Percentiles rank a stretch among this genome's conserved stretches.
These are phyloP conservation scores for Xanthoconium stramineum DNA, from an alignment of 768 basidiomycete species.

Conservation along the genomic window DNA sequence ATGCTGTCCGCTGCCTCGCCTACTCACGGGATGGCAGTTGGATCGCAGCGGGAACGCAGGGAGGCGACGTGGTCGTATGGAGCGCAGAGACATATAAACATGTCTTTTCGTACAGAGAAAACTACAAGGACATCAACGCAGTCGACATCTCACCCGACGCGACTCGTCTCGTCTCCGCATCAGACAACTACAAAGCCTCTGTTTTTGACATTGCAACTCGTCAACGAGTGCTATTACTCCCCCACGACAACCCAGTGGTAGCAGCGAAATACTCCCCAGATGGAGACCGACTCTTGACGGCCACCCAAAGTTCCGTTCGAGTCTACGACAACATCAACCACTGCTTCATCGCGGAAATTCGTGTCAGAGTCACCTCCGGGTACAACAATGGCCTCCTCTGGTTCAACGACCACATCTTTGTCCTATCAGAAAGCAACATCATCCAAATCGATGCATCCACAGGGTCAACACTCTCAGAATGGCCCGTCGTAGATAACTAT, in stretches of 20 bases:
- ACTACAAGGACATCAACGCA: no score
- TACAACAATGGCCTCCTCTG: not conserved
- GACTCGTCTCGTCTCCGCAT: no score
- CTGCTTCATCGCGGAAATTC: not conserved
- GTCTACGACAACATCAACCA: not conserved
- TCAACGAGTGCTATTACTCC: not conserved
- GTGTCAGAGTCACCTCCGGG: not conserved
- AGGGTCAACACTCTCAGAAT: not conserved
- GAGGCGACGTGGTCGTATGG: no score
- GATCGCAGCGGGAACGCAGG: no score
- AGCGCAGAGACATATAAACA: no score
- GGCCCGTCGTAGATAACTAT: not conserved
- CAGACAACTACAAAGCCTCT: no score
- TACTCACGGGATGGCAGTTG: no score
- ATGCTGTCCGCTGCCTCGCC: not conserved
- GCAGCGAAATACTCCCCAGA: not conserved
- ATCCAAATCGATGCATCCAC: not conserved
- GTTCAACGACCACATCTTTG: not conserved
- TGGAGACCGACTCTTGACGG: not conserved
- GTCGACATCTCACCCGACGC: no score
- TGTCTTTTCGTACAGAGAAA: no score
- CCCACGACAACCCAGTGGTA: not conserved
- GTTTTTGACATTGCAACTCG: not conserved
- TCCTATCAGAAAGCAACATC: not conserved
- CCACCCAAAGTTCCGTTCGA: not conserved